These are phyloP conservation scores for Agrocybe pediades DNA, from an alignment of 768 basidiomycete species.

Conservation along the genomic window DNA sequence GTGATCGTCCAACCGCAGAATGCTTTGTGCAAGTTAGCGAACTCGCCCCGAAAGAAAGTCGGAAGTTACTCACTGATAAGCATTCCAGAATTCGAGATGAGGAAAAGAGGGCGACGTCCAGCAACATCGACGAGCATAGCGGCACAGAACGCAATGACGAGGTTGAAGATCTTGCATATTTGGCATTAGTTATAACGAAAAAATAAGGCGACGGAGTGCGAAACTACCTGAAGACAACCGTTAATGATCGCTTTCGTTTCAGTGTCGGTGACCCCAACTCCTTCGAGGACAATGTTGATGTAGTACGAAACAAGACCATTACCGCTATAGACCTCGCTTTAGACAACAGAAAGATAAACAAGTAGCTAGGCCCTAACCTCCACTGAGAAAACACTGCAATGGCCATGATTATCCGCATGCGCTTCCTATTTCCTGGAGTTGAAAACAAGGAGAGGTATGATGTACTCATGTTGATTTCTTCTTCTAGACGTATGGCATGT, in stretches of 20 bases:
- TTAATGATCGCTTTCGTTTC: slow-evolving; percentile 40
- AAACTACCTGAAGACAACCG: slow-evolving; percentile 21
- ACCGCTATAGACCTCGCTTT: slow-evolving; percentile 37
- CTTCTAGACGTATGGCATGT: slow-evolving; percentile 66
- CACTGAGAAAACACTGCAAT: slow-evolving; percentile 76
- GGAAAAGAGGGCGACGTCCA: slow-evolving; percentile 70
- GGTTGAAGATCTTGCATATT: slow-evolving; percentile 56
- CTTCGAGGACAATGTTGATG: slow-evolving; percentile 66
- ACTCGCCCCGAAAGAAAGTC: neutral
- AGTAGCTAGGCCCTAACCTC: slow-evolving; percentile 42
- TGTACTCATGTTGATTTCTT: slow-evolving; percentile 48
- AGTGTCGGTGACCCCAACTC: slow-evolving; percentile 58
- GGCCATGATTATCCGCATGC: slow-evolving; percentile 68
- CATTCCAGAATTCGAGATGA: slow-evolving; percentile 61
- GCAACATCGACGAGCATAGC: slow-evolving; percentile 66
- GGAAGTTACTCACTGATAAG: slow-evolving; percentile 43
- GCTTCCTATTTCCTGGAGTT: slow-evolving; percentile 67
- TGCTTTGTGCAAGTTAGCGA: slow-evolving; percentile 28
- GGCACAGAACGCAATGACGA: slow-evolving; percentile 56
- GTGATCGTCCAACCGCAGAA: slow-evolving; percentile 61
- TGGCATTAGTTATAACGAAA: neutral
- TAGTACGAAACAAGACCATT: slow-evolving; percentile 77
- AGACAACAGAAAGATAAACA: neutral
- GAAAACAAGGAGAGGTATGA: slow-evolving; percentile 55
- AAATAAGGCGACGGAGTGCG: neutral